Evolutionary conservation across 805 yeast genomes (phyloP), one percentile per base, ranked within the genome.

Genomic region (Clavispora santaluciae): DNA sequence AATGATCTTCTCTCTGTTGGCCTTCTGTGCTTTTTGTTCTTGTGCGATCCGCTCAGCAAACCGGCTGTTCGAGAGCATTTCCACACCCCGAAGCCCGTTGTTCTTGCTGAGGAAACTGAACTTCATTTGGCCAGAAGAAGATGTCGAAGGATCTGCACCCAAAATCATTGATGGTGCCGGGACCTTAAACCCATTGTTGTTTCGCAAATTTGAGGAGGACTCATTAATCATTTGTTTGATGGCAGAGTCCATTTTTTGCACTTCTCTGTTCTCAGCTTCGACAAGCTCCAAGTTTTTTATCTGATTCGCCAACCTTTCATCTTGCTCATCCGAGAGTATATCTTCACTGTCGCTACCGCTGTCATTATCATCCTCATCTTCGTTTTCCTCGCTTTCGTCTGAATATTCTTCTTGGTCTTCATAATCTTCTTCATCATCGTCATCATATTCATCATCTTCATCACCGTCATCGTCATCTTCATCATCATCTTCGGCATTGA

Each of bases 1-100:
- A 58, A 79, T 77, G 42, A 84, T 75, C 50, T 71, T 66, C 45
- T 77, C 77, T 40, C 78, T 72, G 57, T 83, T 83, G 30, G 66
- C 64, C 45, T 67, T 67, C 44, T 73, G 66, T 44, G 70, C 68
- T 39, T 68, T 75, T 39, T 73, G 77, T 43, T 78, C 80, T 45
- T 68, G 69, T 20, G 70, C 50, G 13, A 81, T 72, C 22, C 70
- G 72, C 24, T 73, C 68, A 0, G 78, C 83, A 55, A 84, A 73
- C 40, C 67, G 73, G 20, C 73, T 72, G 44, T 76, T 66, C 1
- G 70, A 60, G 0, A 89, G 88, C 25, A 85, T 59, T 4, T 55
- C 59, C 20, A 83, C 54, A 24, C 63, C 68, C 37, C 71, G 70
- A 1, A 76, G 61, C 50, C 72, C 73, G 16, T 81, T 84, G 21